Evolutionary conservation across 192 early-diverging fungal species (phyloP).

Genomic region (Polychytrium aggregatum): DNA sequence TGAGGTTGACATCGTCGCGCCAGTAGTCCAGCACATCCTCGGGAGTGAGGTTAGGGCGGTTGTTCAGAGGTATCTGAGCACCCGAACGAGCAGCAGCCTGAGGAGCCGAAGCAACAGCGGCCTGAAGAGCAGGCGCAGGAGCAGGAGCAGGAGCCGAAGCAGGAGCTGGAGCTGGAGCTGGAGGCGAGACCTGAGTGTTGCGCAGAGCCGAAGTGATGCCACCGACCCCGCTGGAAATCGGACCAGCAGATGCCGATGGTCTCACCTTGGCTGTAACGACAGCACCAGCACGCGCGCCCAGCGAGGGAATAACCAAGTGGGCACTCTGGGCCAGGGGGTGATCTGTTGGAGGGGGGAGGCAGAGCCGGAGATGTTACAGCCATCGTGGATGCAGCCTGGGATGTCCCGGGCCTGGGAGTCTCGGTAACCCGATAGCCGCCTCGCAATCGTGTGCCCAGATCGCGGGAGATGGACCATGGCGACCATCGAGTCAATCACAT

Average conservation of each 20-base stretch:
- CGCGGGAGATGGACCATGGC: neutral
- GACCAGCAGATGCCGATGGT: too few relatives aligned
- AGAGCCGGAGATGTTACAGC: too few relatives aligned
- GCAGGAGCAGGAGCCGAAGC: neutral
- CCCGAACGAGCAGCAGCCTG: neutral
- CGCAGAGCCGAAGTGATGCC: too few relatives aligned
- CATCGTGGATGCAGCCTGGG: neutral
- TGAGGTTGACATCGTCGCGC: conserved; percentile 7
- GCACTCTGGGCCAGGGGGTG: too few relatives aligned
- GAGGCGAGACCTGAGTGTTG: too few relatives aligned
- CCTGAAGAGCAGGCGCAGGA: neutral
- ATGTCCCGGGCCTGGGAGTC: neutral
- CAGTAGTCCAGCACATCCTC: conserved; percentile 8
- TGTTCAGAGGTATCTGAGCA: neutral
- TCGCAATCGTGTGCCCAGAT: conserved; percentile 1
- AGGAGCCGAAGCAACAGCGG: neutral
- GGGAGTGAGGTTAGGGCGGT: neutral
- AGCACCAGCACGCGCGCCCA: too few relatives aligned
- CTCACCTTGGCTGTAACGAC: too few relatives aligned
- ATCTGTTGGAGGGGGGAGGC: too few relatives aligned
- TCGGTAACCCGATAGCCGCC: neutral
- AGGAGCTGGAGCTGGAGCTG: neutral
- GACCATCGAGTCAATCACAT: conserved; percentile 1
- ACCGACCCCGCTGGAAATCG: too few relatives aligned
- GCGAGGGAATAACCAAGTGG: too few relatives aligned